Base-by-base conservation (phyloP, 1,284 basidiomycete species). In the Cronartium quercuum region DNA sequence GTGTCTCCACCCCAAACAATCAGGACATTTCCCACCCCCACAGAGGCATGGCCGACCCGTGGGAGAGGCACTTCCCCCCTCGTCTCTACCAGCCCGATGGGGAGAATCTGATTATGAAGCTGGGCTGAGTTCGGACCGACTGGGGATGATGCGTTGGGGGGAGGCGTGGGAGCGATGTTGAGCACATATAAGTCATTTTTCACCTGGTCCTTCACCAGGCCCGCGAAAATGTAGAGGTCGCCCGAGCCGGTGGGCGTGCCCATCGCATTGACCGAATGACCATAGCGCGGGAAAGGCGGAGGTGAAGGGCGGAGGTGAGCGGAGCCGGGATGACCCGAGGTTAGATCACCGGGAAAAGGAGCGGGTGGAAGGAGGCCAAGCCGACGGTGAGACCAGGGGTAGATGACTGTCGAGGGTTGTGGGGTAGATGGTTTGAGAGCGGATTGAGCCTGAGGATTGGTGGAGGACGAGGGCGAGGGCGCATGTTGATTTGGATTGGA, bases 1-100 rank as follows among this genome's bases (percentile, higher is more conserved):
- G 95, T 98, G 82, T 98, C 96, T 41, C 96, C 96, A 76, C 96
- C 96, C 94, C 96, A 99, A 5, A 98, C 90, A 77, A 98, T 92
- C 78, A 99, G 86, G 63, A 98, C 94, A 79, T 92, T 94, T 82
- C 92, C 93, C 76, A 98, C 92, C 63, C 98, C 88, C 15, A 94
- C 94, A 81, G 91, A 91, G 1, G 94, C 92, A 84, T 99, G 96
- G 0, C 96, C 96, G 18, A 98, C 94, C 78, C 96, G 86, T 0
- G 93, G 89, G 15, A 89, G 88, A 0, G 96, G 96, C 21, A 92
- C 85, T 79, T 96, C 93, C 5, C 96, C 96, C 3, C 87, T 88
- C 0, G 94, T 97, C 77, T 83, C 83, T 7, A 84, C 81, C 34
- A 81, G 77, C 24, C 81, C 81, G 68, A 95, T 84, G 12, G 92